Evolutionary conservation across 768 basidiomycete genomes (phyloP).

Genomic region (Sporobolomyces phaffii): DNA sequence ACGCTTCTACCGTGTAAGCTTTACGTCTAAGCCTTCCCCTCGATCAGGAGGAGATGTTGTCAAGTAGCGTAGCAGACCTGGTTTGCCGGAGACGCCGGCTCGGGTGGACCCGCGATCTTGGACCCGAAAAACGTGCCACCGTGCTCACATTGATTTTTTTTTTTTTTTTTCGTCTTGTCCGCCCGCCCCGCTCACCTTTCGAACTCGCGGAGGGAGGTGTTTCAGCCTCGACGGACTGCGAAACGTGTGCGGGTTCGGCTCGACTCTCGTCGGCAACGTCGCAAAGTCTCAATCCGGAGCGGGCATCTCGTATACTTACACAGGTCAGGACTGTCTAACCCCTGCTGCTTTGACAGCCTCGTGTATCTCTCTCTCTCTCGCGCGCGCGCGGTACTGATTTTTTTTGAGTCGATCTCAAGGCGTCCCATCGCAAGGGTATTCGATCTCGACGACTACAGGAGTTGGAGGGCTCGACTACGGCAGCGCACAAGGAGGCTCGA

Average conservation of each 20-base stretch:
- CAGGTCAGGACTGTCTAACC: not conserved
- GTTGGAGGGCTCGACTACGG: slow-evolving; percentile 29
- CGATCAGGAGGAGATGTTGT: too few relatives aligned
- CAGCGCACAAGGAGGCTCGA: not conserved
- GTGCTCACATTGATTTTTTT: too few relatives aligned
- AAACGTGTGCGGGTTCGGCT: slow-evolving; percentile 23
- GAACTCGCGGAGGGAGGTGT: too few relatives aligned
- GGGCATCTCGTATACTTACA: slow-evolving; percentile 22
- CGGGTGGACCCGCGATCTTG: too few relatives aligned
- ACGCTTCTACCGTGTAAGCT: slow-evolving; percentile 21
- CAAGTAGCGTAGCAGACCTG: too few relatives aligned
- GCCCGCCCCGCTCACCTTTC: too few relatives aligned
- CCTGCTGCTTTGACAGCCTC: too few relatives aligned
- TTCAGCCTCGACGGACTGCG: slow-evolving; percentile 26
- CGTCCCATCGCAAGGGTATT: slow-evolving; percentile 14
- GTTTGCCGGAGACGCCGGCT: too few relatives aligned
- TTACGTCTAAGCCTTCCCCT: too few relatives aligned
- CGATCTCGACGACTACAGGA: slow-evolving; percentile 24
- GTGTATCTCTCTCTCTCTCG: too few relatives aligned
- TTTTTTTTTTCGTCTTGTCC: too few relatives aligned
- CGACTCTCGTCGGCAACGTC: slow-evolving; percentile 19
- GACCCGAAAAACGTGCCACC: too few relatives aligned
- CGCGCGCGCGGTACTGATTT: not conserved
- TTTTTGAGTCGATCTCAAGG: not conserved
- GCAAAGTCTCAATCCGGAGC: slow-evolving; percentile 11